Conservation (phyloP, 228 moss, liverwort and hornwort genomes). For the Sphagnum magellanicum region DNA sequence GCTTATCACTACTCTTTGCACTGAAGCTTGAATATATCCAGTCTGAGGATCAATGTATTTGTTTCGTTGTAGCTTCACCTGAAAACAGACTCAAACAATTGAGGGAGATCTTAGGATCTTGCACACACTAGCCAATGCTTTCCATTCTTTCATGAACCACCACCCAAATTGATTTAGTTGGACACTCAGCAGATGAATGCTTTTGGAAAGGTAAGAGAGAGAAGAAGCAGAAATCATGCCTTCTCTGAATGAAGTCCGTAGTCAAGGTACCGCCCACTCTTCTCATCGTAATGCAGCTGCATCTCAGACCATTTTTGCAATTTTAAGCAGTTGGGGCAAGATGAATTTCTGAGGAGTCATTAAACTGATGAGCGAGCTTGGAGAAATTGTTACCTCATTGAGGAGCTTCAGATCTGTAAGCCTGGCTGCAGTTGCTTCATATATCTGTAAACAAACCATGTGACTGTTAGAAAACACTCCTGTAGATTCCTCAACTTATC, state of each 20-base stretch:
- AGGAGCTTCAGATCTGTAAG: constrained; percentile 66
- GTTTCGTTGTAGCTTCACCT: constrained; percentile 76
- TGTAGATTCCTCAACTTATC: background rate
- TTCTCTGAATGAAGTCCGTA: constrained; percentile 84
- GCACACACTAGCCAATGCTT: no score
- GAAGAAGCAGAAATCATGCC: constrained; percentile 18
- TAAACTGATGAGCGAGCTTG: background rate
- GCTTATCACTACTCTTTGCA: constrained; percentile 61
- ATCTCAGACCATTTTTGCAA: background rate
- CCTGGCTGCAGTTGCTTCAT: constrained; percentile 57
- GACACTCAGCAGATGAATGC: no score
- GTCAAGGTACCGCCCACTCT: constrained; percentile 78
- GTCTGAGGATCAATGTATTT: constrained; percentile 54
- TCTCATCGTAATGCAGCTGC: constrained; percentile 82
- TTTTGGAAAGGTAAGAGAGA: no score
- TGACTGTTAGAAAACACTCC: background rate
- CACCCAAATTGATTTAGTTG: no score
- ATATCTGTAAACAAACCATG: constrained; percentile 32
- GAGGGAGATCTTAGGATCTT: background rate
- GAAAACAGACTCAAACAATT: constrained; percentile 5
- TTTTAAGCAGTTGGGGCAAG: background rate
- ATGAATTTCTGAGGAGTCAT: background rate
- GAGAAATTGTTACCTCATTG: constrained; percentile 40
- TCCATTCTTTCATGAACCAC: no score
- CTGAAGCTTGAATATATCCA: constrained; percentile 42